Evolutionary conservation across 139 green algal species (phyloP).

Genomic region (Nannochloris sp.): DNA sequence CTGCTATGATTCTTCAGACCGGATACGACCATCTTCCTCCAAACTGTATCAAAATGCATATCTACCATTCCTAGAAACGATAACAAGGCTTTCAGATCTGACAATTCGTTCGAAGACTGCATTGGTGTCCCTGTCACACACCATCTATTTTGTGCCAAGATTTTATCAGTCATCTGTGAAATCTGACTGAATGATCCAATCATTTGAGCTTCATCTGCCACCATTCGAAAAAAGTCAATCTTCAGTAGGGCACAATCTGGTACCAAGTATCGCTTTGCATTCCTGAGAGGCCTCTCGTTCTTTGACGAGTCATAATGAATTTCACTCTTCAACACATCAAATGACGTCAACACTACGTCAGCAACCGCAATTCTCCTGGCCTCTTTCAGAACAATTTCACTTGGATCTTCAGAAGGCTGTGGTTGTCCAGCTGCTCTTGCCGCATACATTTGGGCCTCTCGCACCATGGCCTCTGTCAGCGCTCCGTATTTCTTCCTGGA

Average conservation of each 20-base stretch:
- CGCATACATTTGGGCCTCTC: background rate
- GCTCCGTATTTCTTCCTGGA: background rate
- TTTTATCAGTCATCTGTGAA: slow-evolving; percentile 61
- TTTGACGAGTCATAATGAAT: slow-evolving; percentile 39
- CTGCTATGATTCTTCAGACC: background rate
- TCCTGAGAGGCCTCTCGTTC: background rate
- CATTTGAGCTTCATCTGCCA: slow-evolving; percentile 90
- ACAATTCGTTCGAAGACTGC: slow-evolving; percentile 48
- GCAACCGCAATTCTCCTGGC: slow-evolving; percentile 48
- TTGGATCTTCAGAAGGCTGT: background rate
- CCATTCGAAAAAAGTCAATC: slow-evolving; percentile 79
- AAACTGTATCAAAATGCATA: background rate
- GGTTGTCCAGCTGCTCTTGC: background rate
- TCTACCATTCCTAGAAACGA: slow-evolving; percentile 54
- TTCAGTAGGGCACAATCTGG: slow-evolving; percentile 53
- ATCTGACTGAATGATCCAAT: slow-evolving; percentile 62
- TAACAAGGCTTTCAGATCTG: slow-evolving; percentile 80
- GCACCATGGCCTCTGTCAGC: background rate
- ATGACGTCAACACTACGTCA: slow-evolving; percentile 86
- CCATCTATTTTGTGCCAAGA: slow-evolving; percentile 39
- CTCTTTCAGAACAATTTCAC: background rate
- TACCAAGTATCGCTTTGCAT: background rate
- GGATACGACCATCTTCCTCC: background rate
- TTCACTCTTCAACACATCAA: slow-evolving; percentile 75
- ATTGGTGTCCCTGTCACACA: slow-evolving; percentile 80